A percentile compares a stretch with the other conserved stretches of the same genome.
These are phyloP conservation scores for Madurella mycetomatis DNA, from an alignment of 2,329 filamentous ascomycete species.

Conservation along the genomic window DNA sequence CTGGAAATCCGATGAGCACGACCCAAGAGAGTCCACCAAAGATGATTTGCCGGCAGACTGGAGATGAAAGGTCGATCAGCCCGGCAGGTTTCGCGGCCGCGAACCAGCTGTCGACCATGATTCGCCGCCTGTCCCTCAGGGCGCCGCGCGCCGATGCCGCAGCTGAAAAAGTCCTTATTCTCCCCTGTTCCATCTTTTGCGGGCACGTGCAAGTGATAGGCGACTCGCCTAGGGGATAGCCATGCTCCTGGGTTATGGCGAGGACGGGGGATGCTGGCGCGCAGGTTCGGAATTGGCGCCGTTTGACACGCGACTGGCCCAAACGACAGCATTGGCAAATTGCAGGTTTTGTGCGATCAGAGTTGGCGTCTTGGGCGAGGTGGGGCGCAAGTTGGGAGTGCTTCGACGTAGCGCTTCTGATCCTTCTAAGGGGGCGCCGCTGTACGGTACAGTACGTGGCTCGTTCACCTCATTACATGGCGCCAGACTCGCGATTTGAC, in stretches of 20 bases:
- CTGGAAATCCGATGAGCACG: no score
- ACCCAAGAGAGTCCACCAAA: no score
- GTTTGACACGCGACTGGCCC: not conserved
- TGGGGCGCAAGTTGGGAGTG: no score
- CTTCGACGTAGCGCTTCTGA: no score
- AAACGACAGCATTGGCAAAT: not conserved
- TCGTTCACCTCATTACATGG: no score
- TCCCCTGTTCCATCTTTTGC: no score
- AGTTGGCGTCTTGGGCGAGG: not conserved
- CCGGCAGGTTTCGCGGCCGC: not conserved
- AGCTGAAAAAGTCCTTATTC: not conserved
- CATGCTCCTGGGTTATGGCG: no score
- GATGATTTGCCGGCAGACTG: not conserved
- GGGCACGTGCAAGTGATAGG: no score
- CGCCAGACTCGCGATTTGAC: no score
- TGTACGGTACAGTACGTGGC: no score
- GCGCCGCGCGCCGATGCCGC: not conserved
- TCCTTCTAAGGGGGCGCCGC: no score
- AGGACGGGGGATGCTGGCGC: not conserved
- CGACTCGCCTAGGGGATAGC: no score
- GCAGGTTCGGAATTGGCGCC: not conserved
- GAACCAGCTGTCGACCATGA: not conserved
- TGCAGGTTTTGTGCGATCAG: not conserved
- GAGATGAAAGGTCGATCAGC: not conserved
- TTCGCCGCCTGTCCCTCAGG: slow-evolving; percentile 9